A percentile compares a stretch with the other conserved stretches of the same genome.
Evolutionary conservation across 2,329 filamentous ascomycete species (phyloP).

Genomic region (Massarina eburnea): DNA sequence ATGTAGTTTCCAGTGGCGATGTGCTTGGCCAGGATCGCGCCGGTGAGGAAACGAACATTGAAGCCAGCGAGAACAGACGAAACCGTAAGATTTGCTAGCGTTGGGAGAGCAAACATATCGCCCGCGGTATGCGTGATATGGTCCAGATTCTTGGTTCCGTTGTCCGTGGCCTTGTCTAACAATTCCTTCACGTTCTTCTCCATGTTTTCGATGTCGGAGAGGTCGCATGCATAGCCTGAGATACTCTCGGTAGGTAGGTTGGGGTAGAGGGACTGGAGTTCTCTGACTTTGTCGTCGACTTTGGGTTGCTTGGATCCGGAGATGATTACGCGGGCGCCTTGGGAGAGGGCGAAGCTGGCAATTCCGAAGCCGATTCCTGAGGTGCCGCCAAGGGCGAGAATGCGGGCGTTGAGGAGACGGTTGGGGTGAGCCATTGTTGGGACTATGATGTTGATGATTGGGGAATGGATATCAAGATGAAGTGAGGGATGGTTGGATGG

Average conservation of each 20-base stretch:
- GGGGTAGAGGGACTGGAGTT: conserved; percentile 48
- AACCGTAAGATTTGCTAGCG: conserved; percentile 29
- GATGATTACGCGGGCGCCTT: conserved; percentile 60
- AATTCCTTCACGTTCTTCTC: conserved; percentile 30
- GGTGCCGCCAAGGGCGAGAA: conserved; percentile 66
- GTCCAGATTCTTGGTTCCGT: conserved; percentile 32
- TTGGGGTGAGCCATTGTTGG: conserved; percentile 42
- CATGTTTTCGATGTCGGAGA: conserved; percentile 26
- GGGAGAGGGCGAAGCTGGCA: conserved; percentile 59
- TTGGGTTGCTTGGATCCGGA: conserved; percentile 59
- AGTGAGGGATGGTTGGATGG: neutral
- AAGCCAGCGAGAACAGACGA: conserved; percentile 20
- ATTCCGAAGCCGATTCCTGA: conserved; percentile 66
- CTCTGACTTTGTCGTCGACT: conserved; percentile 52
- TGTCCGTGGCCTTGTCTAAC: conserved; percentile 29
- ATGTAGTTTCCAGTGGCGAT: conserved; percentile 39
- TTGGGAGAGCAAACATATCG: conserved; percentile 16
- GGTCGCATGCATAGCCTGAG: conserved; percentile 30
- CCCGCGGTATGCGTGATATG: conserved; percentile 38
- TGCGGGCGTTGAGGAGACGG: conserved; percentile 50
- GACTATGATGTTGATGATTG: neutral
- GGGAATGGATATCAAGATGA: neutral
- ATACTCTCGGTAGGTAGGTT: conserved; percentile 16
- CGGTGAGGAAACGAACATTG: conserved; percentile 39
- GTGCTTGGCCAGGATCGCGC: conserved; percentile 46